phyloP scores from a whole-genome alignment of 768 basidiomycete genomes.

The Lactarius hatsudake region DNA sequence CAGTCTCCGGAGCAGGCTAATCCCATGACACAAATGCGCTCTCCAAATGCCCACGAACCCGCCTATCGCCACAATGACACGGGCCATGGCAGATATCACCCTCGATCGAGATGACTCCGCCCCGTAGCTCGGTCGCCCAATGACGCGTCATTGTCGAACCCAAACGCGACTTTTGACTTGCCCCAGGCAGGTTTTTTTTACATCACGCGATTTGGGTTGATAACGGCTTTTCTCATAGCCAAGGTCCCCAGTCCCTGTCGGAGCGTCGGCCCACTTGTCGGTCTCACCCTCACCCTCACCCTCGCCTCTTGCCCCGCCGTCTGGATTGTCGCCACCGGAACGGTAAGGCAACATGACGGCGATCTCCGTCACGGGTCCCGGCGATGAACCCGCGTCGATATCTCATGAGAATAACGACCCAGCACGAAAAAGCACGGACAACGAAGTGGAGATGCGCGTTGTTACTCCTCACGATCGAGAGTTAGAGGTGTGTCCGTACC shows the following conservation, averaged over 20 bases:
- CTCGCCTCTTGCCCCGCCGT: constrained; percentile 12
- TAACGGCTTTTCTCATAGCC: not conserved
- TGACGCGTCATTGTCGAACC: not conserved
- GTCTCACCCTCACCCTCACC: not conserved
- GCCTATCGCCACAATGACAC: constrained; percentile 13
- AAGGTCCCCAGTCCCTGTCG: not conserved
- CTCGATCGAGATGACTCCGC: no score
- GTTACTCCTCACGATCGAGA: no score
- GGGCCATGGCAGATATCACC: no score
- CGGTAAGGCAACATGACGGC: no score
- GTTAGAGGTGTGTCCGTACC: not conserved
- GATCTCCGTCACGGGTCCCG: not conserved
- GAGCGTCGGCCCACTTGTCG: not conserved
- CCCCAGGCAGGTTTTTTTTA: not conserved
- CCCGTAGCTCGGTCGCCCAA: no score
- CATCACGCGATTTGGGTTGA: not conserved
- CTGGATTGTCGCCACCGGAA: not conserved
- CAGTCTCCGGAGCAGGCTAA: no score
- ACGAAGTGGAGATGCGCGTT: not conserved
- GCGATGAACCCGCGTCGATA: not conserved
- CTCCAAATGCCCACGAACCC: not conserved
- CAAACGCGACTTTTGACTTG: not conserved
- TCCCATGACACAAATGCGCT: no score
- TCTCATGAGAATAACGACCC: not conserved
- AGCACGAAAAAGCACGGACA: no score